A percentile compares a stretch with the other conserved stretches of the same genome.
These are phyloP conservation scores for Eimeria necatrix DNA, from an alignment of 169 alveolate genomes.

Conservation along the genomic window DNA sequence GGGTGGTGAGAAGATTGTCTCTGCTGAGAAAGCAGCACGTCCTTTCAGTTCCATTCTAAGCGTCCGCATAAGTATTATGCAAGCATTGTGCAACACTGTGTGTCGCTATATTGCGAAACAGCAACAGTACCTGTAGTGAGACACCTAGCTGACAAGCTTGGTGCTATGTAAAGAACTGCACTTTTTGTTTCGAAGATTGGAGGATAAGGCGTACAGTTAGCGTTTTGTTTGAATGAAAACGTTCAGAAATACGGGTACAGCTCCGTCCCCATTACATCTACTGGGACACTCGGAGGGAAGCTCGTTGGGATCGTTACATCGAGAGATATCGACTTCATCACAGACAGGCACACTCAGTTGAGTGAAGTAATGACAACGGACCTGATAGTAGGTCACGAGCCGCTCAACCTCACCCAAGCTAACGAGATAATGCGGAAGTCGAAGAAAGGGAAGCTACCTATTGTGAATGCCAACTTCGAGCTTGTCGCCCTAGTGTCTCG, in stretches of 20 bases:
- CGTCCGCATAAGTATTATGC: too few relatives aligned
- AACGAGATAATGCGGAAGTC: slow-evolving; percentile 87
- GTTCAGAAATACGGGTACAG: slow-evolving; percentile 82
- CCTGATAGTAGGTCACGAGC: slow-evolving; percentile 89
- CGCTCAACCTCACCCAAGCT: slow-evolving; percentile 92
- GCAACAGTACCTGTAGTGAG: too few relatives aligned
- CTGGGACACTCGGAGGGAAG: slow-evolving; percentile 92
- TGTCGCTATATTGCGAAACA: too few relatives aligned
- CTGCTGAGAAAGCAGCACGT: background rate
- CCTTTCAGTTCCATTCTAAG: background rate
- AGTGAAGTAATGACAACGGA: slow-evolving; percentile 92
- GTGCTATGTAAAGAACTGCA: too few relatives aligned
- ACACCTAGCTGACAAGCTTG: too few relatives aligned
- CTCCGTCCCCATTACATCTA: slow-evolving; percentile 93
- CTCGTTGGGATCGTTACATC: slow-evolving; percentile 93
- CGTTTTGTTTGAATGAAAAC: background rate
- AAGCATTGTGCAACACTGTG: too few relatives aligned
- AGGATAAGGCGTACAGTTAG: background rate
- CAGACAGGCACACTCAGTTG: slow-evolving; percentile 88
- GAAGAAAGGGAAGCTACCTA: slow-evolving; percentile 94
- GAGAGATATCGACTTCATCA: slow-evolving; percentile 92
- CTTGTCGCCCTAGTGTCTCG: slow-evolving; percentile 93
- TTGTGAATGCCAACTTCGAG: slow-evolving; percentile 90
- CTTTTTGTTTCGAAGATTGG: background rate
- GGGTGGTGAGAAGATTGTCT: background rate